Conservation (phyloP, 2,329 filamentous ascomycete genomes). For the Coleophoma eucalyptorum region DNA sequence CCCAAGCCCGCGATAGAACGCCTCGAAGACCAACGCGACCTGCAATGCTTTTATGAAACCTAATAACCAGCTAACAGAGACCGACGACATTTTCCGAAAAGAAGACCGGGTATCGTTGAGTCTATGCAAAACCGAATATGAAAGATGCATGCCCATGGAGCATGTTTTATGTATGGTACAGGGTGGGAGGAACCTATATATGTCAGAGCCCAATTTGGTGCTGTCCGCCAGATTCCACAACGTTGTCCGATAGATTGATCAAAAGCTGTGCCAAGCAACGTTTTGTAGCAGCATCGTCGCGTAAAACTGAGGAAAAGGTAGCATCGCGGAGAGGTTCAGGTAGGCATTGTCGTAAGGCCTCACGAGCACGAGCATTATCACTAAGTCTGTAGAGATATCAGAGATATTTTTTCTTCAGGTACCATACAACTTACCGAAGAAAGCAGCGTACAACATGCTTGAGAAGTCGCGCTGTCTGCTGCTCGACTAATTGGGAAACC, state of each 20-base stretch:
- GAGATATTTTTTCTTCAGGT: background rate
- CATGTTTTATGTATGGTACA: conserved; percentile 23
- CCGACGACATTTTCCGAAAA: conserved; percentile 19
- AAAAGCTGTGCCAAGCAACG: conserved; percentile 94
- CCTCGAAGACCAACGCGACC: conserved; percentile 15
- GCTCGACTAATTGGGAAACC: conserved; percentile 95
- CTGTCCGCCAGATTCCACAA: conserved; percentile 40
- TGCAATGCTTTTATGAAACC: conserved; percentile 24
- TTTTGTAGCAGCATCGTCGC: conserved; percentile 96
- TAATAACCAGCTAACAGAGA: conserved; percentile 16
- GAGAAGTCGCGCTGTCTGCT: conserved; percentile 89
- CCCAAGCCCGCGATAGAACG: conserved; percentile 5
- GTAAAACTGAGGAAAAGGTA: conserved; percentile 92
- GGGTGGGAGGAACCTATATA: conserved; percentile 7
- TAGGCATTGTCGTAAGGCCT: conserved; percentile 91
- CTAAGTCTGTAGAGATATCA: conserved; percentile 59
- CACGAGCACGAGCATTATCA: conserved; percentile 92
- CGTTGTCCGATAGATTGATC: conserved; percentile 92
- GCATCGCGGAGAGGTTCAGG: conserved; percentile 98
- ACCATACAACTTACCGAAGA: conserved; percentile 62
- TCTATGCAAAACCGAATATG: conserved; percentile 28
- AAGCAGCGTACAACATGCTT: conserved; percentile 99
- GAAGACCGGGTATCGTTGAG: conserved; percentile 27
- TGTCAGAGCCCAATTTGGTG: conserved; percentile 25
- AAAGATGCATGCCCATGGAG: conserved; percentile 17